A percentile compares a stretch with the other conserved stretches of the same genome.
These are phyloP conservation scores for Colletotrichum sp. DNA, from an alignment of 2,329 filamentous ascomycete genomes.

Conservation along the genomic window DNA sequence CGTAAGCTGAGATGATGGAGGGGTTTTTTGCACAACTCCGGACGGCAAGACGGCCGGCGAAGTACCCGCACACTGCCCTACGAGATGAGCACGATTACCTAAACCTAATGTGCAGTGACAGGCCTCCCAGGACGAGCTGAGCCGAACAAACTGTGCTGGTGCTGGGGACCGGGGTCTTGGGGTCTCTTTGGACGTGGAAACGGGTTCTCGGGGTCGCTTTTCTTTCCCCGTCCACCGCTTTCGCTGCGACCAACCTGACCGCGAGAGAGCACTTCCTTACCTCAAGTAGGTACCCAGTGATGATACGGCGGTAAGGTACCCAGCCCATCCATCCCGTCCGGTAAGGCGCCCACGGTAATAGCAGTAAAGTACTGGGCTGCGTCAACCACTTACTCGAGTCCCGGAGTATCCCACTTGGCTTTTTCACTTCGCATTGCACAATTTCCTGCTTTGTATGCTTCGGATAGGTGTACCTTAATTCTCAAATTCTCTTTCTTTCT, in stretches of 20 bases:
- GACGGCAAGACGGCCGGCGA: not conserved
- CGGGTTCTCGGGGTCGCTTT: conserved; percentile 10
- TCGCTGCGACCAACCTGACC: not conserved
- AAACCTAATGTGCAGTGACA: not conserved
- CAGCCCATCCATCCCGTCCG: not conserved
- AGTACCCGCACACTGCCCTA: not conserved
- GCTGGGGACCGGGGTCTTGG: not conserved
- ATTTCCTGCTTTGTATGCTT: not conserved
- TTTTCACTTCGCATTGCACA: not conserved
- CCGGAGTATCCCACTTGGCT: not conserved
- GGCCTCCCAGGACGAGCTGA: not conserved
- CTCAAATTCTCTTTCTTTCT: not conserved
- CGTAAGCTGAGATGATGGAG: not conserved
- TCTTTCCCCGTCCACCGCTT: not conserved
- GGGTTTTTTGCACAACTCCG: not conserved
- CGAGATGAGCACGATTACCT: conserved; percentile 5
- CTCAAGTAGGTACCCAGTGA: not conserved
- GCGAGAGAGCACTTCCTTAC: not conserved
- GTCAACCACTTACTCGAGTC: not conserved
- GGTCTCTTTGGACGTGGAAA: not conserved
- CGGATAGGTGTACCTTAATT: not conserved
- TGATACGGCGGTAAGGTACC: not conserved
- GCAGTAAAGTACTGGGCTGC: not conserved
- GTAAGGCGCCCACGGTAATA: not conserved
- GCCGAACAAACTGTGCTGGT: not conserved